These are phyloP conservation scores for Aspergillus tamarii DNA, from an alignment of 2,329 filamentous ascomycete genomes.

Conservation along the genomic window DNA sequence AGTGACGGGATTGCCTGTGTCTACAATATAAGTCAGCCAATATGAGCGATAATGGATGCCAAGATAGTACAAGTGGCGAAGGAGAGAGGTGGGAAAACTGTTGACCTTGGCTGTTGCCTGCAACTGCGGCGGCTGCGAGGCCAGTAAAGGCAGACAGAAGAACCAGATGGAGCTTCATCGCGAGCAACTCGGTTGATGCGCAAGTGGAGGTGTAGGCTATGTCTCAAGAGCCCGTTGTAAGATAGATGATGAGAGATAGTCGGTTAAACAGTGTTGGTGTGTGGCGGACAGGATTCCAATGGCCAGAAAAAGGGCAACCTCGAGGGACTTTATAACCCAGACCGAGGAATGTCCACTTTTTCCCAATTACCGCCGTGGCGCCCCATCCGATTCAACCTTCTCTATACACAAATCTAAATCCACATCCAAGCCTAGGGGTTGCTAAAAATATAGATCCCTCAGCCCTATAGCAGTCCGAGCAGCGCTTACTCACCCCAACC, in stretches of 20 bases:
- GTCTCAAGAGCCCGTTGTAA: neutral
- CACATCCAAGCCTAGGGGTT: too few species aligned
- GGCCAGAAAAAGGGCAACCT: too few species aligned
- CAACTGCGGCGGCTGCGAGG: neutral
- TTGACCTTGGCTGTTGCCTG: neutral
- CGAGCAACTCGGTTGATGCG: neutral
- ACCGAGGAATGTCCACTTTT: too few species aligned
- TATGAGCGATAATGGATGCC: neutral
- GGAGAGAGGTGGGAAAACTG: neutral
- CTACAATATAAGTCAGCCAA: neutral
- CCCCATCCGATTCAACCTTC: too few species aligned
- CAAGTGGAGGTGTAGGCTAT: neutral
- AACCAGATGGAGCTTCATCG: neutral
- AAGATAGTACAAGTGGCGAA: neutral
- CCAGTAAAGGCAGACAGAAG: neutral
- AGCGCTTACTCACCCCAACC: too few species aligned
- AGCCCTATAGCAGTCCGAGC: too few species aligned
- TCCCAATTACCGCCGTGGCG: too few species aligned
- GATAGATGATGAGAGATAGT: neutral
- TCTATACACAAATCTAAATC: too few species aligned
- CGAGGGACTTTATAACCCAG: too few species aligned
- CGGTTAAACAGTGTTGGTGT: neutral
- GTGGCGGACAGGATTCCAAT: too few species aligned
- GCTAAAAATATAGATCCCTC: too few species aligned
- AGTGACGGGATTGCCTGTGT: neutral